Percentiles rank a stretch among this genome's conserved stretches.
Evolutionary conservation across 352 stramenopile genomes (phyloP).

Genomic region (Thraustochytrium sp.): DNA sequence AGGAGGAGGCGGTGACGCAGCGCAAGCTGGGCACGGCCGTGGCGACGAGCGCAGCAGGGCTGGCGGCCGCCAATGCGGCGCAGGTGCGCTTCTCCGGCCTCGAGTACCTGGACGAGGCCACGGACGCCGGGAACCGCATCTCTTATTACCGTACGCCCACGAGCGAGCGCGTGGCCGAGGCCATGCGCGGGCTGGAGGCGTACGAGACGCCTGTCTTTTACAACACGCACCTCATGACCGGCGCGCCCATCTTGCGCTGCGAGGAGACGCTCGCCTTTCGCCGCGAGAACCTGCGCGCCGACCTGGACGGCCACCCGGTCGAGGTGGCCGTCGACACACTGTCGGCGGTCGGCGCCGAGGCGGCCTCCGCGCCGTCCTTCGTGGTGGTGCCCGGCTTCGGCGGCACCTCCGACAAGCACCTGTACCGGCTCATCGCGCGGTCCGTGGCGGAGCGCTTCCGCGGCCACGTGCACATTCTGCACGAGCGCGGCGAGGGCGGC

Average conservation of each 20-base stretch:
- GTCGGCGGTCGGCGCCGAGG: not conserved
- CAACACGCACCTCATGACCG: not conserved
- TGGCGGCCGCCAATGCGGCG: not conserved
- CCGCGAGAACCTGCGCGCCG: not conserved
- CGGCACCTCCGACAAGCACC: not conserved
- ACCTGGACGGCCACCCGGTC: not conserved
- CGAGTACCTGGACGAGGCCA: not conserved
- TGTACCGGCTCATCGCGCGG: not conserved
- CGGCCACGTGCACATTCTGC: not conserved
- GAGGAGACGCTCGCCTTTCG: not conserved
- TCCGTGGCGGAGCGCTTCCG: not conserved
- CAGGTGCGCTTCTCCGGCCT: not conserved
- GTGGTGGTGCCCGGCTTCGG: not conserved
- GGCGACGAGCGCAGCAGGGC: not conserved
- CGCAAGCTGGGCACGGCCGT: not conserved
- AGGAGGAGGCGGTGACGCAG: not conserved
- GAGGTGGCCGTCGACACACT: not conserved
- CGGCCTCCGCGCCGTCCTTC: not conserved
- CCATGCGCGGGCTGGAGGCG: not conserved
- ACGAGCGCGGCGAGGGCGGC: constrained; percentile 4
- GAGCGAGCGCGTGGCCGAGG: not conserved
- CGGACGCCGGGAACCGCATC: not conserved
- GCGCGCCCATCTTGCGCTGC: not conserved
- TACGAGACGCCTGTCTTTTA: constrained; percentile 7
- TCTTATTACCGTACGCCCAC: not conserved